A percentile compares a stretch with the other conserved stretches of the same genome.
Evolutionary conservation across 2,329 filamentous ascomycete genomes (phyloP).

Genomic region (Dothistroma septosporum): DNA sequence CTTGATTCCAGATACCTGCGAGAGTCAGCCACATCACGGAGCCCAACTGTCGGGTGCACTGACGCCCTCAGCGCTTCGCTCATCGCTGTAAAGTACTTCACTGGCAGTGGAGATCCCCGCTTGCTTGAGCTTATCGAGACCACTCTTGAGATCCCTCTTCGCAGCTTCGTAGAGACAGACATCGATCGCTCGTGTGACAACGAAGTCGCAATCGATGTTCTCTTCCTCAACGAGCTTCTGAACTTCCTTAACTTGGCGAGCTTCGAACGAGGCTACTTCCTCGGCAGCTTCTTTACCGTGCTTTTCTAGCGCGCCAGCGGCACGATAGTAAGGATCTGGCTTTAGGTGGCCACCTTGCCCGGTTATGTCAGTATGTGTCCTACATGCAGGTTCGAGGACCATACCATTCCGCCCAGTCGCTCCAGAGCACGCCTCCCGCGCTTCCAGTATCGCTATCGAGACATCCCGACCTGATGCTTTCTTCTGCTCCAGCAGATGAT

Average conservation of each 20-base stretch:
- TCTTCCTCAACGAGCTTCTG: constrained; percentile 39
- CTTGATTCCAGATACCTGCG: constrained; percentile 38
- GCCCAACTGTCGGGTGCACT: constrained; percentile 1
- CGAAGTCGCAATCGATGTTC: constrained; percentile 44
- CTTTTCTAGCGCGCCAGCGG: constrained; percentile 22
- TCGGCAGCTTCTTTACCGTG: constrained; percentile 32
- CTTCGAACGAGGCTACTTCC: constrained; percentile 34
- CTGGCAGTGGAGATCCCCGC: constrained; percentile 28
- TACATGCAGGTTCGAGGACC: background rate
- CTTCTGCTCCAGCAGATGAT: constrained; percentile 24
- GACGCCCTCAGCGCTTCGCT: constrained; percentile 32
- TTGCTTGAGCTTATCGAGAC: constrained; percentile 32
- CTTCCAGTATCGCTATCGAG: constrained; percentile 27
- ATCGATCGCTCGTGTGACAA: constrained; percentile 41
- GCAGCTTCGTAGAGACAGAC: constrained; percentile 34
- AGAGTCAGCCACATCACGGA: constrained; percentile 2
- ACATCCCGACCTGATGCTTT: background rate
- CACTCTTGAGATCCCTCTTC: constrained; percentile 27
- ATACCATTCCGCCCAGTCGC: constrained; percentile 31
- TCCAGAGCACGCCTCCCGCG: constrained; percentile 27
- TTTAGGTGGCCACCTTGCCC: constrained; percentile 34
- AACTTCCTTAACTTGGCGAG: constrained; percentile 33
- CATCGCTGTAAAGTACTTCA: constrained; percentile 31
- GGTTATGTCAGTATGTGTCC: background rate
- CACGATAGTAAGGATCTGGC: constrained; percentile 34